Conservation (phyloP, 257 asterid species). For the Nicotiana otophora region DNA sequence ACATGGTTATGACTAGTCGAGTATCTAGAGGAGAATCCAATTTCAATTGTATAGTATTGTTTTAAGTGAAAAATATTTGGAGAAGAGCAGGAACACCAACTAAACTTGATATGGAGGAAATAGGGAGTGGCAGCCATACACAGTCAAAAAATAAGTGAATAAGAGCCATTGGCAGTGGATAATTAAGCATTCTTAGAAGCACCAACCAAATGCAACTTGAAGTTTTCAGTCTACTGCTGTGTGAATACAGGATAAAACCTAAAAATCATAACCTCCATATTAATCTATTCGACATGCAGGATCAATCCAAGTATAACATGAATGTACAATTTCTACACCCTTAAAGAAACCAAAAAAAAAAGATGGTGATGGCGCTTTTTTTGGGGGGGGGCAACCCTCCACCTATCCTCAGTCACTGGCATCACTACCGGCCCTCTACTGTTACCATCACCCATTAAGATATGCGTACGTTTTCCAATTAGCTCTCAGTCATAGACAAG, state of each 20-base stretch:
- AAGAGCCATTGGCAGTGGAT: too few species aligned
- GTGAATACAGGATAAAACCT: not conserved
- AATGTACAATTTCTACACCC: not conserved
- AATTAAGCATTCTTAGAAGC: not conserved
- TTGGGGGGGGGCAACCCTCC: too few species aligned
- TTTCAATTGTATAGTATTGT: not conserved
- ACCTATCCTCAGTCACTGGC: too few species aligned
- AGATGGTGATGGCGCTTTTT: too few species aligned
- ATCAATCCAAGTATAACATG: too few species aligned
- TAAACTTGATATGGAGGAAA: not conserved
- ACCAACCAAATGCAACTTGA: not conserved
- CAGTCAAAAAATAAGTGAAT: too few species aligned
- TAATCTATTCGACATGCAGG: too few species aligned
- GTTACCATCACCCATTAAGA: too few species aligned
- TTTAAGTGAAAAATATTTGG: not conserved
- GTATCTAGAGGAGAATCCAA: not conserved
- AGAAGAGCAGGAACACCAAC: not conserved
- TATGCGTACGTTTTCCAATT: too few species aligned
- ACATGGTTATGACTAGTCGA: constrained; percentile 2
- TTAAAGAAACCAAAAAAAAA: not conserved
- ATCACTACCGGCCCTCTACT: too few species aligned
- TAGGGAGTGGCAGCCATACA: not conserved
- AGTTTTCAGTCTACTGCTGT: not conserved
- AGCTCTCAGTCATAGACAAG: too few species aligned
- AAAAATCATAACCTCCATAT: too few species aligned